These are phyloP conservation scores for Microstegium vimineum DNA, from an alignment of 176 grass and related monocot species.

Conservation along the genomic window DNA sequence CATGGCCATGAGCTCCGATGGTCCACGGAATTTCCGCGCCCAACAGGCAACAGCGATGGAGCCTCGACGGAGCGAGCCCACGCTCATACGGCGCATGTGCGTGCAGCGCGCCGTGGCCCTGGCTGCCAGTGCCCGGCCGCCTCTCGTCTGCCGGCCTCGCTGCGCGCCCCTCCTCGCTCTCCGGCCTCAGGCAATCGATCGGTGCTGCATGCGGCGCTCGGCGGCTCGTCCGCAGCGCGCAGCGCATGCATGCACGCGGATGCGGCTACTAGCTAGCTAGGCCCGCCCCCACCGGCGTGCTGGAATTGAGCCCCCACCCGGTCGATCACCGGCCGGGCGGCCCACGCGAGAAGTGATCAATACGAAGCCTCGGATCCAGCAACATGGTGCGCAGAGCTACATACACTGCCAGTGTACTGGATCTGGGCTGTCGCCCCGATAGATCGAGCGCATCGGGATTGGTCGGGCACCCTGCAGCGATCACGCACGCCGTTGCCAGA, in stretches of 20 bases:
- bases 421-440: neutral
- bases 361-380: conserved; percentile 16
- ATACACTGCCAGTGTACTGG: neutral
- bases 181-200: too few species aligned
- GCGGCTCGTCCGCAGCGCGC: too few species aligned
- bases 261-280: neutral
- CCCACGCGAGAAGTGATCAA: neutral
- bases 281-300: neutral
- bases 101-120: neutral
- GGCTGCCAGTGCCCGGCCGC: too few species aligned
- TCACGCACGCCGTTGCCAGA: neutral
- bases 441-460: neutral
- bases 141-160: too few species aligned
- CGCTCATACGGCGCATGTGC: conserved; percentile 3
- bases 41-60: conserved; percentile 18
- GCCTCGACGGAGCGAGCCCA: neutral
- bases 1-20: conserved; percentile 16
- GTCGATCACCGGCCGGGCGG: neutral
- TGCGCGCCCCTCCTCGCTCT: neutral
- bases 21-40: conserved; percentile 16
- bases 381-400: neutral
- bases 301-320: neutral
- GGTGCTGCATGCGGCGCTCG: too few species aligned
- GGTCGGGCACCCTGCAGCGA: neutral
- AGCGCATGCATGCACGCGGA: neutral